Evolutionary conservation across 345 rosid species (phyloP).

Genomic region (Citropsis articulata): DNA sequence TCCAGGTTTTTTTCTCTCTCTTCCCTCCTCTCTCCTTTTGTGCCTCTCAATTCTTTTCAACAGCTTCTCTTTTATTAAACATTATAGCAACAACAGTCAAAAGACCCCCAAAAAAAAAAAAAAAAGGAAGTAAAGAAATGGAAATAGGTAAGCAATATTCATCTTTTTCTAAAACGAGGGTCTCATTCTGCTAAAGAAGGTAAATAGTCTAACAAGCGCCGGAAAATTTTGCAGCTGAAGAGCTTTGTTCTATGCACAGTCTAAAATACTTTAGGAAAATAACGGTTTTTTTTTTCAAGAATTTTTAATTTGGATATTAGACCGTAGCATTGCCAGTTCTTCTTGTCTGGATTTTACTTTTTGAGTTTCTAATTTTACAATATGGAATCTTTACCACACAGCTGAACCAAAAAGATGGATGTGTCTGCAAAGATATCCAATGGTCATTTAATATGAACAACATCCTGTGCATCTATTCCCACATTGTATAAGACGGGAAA

Average conservation of each 20-base stretch:
- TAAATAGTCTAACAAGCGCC: neutral
- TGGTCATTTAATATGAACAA: neutral
- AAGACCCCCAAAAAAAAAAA: too few relatives aligned
- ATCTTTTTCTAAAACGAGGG: neutral
- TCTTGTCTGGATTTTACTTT: neutral
- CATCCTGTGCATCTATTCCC: neutral
- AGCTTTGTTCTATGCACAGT: neutral
- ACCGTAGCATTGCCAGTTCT: neutral
- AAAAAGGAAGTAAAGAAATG: too few relatives aligned
- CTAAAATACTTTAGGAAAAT: neutral
- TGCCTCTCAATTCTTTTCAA: neutral
- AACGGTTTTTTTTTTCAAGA: neutral
- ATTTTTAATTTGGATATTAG: neutral
- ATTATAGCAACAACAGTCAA: neutral
- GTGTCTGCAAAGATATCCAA: neutral
- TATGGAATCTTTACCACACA: neutral
- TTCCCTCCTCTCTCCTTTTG: neutral
- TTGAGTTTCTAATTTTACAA: neutral
- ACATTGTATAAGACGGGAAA: neutral
- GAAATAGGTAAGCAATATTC: neutral
- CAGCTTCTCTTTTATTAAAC: neutral
- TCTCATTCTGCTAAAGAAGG: neutral
- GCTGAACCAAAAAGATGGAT: neutral
- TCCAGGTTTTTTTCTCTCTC: slow-evolving; percentile 57
- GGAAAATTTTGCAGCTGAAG: neutral